phyloP scores from a whole-genome alignment of 257 asterid genomes.

The Misopates orontium region DNA sequence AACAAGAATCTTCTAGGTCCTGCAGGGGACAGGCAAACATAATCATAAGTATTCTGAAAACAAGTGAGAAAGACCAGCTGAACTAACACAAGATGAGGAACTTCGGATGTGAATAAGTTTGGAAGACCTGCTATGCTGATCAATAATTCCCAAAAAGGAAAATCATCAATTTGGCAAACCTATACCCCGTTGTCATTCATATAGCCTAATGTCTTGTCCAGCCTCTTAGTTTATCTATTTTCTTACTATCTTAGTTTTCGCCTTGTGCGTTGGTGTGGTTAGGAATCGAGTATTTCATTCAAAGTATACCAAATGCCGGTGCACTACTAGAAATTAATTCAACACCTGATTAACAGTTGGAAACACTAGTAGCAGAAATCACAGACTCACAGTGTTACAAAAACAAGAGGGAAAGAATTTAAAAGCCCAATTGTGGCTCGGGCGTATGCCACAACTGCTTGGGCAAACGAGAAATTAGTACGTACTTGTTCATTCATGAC shows the following conservation, averaged over 20 bases:
- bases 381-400: constrained; percentile 13
- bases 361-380: constrained; percentile 2
- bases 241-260: not conserved
- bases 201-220: not conserved
- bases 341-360: not conserved
- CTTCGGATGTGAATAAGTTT: not conserved
- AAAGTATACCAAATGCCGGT: constrained; percentile 11
- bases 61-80: constrained; percentile 21
- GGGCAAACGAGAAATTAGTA: too few species aligned
- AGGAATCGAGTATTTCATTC: not conserved
- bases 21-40: constrained; percentile 37
- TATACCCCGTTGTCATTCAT: constrained; percentile 4
- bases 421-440: not conserved
- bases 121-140: constrained; percentile 15
- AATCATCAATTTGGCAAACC: not conserved
- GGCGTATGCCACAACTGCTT: too few species aligned
- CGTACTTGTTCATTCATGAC: too few species aligned
- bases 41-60: constrained; percentile 20
- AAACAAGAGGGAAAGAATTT: not conserved
- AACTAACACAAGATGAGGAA: constrained; percentile 6
- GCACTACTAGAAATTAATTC: not conserved
- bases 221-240: not conserved
- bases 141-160: not conserved
- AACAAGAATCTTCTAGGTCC: constrained; percentile 91
- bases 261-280: constrained; percentile 6